Percentiles rank a stretch among this genome's conserved stretches.
These are phyloP conservation scores for Curvularia hawaiiensis DNA, from an alignment of 2,329 filamentous ascomycete species.

Conservation along the genomic window DNA sequence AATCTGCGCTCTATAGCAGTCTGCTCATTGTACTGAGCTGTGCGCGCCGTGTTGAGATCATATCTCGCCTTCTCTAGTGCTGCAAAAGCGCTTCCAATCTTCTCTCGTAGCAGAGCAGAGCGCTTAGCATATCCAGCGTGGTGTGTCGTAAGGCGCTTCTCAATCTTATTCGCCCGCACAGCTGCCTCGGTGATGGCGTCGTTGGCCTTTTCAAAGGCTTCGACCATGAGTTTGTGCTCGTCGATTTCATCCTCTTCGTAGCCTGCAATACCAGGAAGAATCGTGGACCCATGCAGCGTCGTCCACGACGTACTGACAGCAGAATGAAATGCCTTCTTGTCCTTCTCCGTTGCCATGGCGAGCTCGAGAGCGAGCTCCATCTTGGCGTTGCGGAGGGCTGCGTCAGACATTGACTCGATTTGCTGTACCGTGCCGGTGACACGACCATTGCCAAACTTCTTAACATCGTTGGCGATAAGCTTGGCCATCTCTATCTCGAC, in stretches of 20 bases:
- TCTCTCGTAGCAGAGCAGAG: conserved; percentile 77
- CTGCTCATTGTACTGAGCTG: conserved; percentile 79
- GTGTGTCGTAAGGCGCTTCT: conserved; percentile 89
- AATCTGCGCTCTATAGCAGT: conserved; percentile 74
- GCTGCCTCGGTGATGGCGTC: conserved; percentile 74
- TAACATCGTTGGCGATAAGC: conserved; percentile 81
- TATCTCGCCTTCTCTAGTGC: conserved; percentile 74
- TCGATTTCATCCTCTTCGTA: conserved; percentile 80
- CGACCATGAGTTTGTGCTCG: conserved; percentile 67
- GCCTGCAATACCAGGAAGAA: conserved; percentile 78
- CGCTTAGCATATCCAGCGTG: conserved; percentile 91
- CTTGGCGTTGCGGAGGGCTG: conserved; percentile 73
- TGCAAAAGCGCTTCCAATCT: conserved; percentile 75
- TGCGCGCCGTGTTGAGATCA: conserved; percentile 75
- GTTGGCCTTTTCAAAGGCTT: conserved; percentile 78
- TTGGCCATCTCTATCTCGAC: conserved; percentile 79
- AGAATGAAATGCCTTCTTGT: conserved; percentile 53
- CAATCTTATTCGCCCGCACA: conserved; percentile 81
- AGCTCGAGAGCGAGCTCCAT: conserved; percentile 76
- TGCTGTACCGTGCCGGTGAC: conserved; percentile 65
- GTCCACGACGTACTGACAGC: conserved; percentile 56
- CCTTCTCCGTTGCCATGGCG: conserved; percentile 56
- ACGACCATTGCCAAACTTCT: conserved; percentile 72
- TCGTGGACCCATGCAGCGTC: conserved; percentile 52
- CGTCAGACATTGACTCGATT: conserved; percentile 71